These are phyloP conservation scores for Acacia concinna DNA, from an alignment of 331 rosid species.

Conservation along the genomic window DNA sequence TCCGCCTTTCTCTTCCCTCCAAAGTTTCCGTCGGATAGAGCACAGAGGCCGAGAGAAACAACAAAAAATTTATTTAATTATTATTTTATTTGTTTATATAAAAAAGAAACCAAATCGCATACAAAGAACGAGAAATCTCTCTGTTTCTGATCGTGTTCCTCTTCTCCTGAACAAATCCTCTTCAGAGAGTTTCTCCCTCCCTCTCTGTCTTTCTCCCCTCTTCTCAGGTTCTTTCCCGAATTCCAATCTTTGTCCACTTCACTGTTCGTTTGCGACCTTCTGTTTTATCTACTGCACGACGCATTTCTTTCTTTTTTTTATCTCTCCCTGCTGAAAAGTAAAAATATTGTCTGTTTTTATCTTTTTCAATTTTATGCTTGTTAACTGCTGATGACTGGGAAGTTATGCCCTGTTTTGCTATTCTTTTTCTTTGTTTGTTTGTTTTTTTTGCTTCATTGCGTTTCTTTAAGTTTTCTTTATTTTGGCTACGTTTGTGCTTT, in stretches of 20 bases:
- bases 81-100: background rate
- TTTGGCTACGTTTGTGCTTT: slow-evolving; percentile 23
- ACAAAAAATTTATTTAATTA: background rate
- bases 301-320: background rate
- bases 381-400: slow-evolving; percentile 19
- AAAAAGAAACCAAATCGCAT: background rate
- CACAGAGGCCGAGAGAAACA: background rate
- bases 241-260: slow-evolving; percentile 30
- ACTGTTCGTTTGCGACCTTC: slow-evolving; percentile 15
- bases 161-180: slow-evolving; percentile 4
- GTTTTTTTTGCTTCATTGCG: background rate
- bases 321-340: background rate
- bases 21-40: background rate
- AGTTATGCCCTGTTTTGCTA: slow-evolving; percentile 7
- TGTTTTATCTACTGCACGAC: background rate
- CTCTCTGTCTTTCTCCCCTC: background rate
- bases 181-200: background rate
- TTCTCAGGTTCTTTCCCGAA: slow-evolving; percentile 38
- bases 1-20: background rate
- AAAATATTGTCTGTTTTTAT: background rate
- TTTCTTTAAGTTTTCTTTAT: slow-evolving; percentile 12
- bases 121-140: slow-evolving; percentile 6
- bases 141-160: background rate
- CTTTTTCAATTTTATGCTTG: background rate
- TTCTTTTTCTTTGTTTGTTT: background rate